These are phyloP conservation scores for Rhynchosporium graminicola DNA, from an alignment of 2,329 filamentous ascomycete species.

Conservation along the genomic window DNA sequence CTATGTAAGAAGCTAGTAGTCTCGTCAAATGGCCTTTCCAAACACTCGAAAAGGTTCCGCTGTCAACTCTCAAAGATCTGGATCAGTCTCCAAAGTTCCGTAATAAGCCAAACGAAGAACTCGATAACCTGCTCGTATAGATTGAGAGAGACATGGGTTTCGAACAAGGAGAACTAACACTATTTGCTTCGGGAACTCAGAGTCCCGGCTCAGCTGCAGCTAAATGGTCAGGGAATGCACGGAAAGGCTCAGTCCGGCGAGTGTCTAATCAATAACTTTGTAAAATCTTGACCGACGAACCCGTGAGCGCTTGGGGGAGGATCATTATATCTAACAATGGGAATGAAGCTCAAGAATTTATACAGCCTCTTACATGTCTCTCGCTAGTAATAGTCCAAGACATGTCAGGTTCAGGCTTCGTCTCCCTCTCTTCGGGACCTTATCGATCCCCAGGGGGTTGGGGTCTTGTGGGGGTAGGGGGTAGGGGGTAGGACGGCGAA, in stretches of 20 bases:
- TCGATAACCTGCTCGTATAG: too few relatives aligned
- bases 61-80: not conserved
- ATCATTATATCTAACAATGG: not conserved
- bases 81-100: too few relatives aligned
- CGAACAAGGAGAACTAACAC: not conserved
- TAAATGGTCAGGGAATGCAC: not conserved
- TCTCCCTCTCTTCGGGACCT: constrained; percentile 10
- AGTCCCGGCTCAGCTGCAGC: not conserved
- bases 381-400: not conserved
- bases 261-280: not conserved
- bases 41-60: too few relatives aligned
- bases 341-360: not conserved
- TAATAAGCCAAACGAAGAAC: too few relatives aligned
- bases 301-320: not conserved
- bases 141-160: not conserved
- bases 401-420: constrained; percentile 1
- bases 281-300: not conserved
- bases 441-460: constrained; percentile 10
- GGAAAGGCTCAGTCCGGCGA: not conserved
- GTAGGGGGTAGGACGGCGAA: constrained; percentile 5
- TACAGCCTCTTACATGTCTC: constrained; percentile 1
- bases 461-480: too few relatives aligned
- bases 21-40: too few relatives aligned
- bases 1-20: too few relatives aligned
- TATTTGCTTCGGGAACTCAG: not conserved